Evolutionary conservation across 176 grass and related monocot genomes (phyloP), one percentile per base, ranked within the genome.

Genomic region (Phyllostachys edulis): DNA sequence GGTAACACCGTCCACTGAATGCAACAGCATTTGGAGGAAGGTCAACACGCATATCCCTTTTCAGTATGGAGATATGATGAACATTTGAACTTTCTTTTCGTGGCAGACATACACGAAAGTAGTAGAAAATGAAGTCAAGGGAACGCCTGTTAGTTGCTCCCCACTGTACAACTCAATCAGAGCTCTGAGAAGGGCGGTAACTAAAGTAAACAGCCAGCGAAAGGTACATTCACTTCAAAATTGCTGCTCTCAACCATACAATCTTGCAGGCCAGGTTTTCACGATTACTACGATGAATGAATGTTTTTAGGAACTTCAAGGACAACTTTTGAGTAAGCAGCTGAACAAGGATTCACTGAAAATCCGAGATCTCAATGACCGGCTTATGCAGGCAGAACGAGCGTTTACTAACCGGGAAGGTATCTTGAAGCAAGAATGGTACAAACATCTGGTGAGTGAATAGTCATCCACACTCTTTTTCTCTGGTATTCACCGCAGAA

Each of bases 381-480:
- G 89, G 21, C 82, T 98, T 67, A 95, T 96, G 73, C 90, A 90
- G 93, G 85, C 91, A 10, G 96, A 99, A 38, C 82, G 93, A 50
- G 96, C 91, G 76, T 90, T 94, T 81, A 95, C 91, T 44, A 92
- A 85, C 82, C 80, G 85, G 77, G 91, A 99, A 45, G 91, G 96
- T 12, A 69, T 99, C 40, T 42, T 47, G 40, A 82, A 73, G 56
- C 90, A 78, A 70, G 69, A 90, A 81, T 99, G 91, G 93, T 91
- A 39, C 86, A 96, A 99, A 86, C 96, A 99, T 90, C 77, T 99
- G 85, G 93, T 99, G 78, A 75, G 83, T 40, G 23, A 77, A 75
- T 16, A 77, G 11, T 67, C 40, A 24, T 50, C 60, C 41, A 32
- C 38, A 17, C 20, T 0, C 15, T 55, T 66, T 61, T 57, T 73